Evolutionary conservation across 2,329 filamentous ascomycete genomes (phyloP).

Genomic region (Aspergillus hortae): DNA sequence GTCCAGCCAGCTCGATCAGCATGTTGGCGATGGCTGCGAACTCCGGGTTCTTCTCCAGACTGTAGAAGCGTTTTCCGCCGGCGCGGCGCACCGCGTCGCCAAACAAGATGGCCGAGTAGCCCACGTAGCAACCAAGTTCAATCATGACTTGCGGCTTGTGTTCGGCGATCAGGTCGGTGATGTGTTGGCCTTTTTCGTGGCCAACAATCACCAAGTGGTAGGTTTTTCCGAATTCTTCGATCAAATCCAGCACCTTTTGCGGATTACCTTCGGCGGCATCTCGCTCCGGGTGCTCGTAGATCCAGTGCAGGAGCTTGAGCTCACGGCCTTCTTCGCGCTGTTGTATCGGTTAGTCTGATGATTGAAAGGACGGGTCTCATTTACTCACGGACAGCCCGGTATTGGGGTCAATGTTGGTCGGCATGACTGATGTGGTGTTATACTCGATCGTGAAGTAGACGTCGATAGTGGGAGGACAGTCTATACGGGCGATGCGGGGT

Average conservation of each 20-base stretch:
- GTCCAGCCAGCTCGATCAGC: constrained; percentile 69
- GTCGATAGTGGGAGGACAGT: no score
- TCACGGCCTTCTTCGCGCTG: constrained; percentile 66
- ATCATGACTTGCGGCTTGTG: constrained; percentile 67
- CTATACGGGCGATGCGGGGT: no score
- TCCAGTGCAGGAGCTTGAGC: constrained; percentile 66
- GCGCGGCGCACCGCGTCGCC: constrained; percentile 61
- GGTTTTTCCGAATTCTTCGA: constrained; percentile 65
- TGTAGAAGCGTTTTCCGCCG: constrained; percentile 65
- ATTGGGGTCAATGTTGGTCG: no score
- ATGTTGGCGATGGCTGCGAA: constrained; percentile 68
- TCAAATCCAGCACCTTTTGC: constrained; percentile 60
- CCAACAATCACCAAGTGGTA: constrained; percentile 81
- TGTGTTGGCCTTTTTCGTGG: constrained; percentile 67
- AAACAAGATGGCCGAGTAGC: constrained; percentile 77
- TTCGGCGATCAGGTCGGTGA: constrained; percentile 64
- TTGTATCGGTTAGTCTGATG: neutral
- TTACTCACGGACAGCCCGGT: no score
- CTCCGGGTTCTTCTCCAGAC: constrained; percentile 69
- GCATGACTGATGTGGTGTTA: no score
- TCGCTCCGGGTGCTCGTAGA: constrained; percentile 61
- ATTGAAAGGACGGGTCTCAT: neutral
- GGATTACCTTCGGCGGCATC: constrained; percentile 64
- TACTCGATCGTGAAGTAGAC: no score
- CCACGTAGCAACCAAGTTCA: constrained; percentile 76